Conservation (phyloP, 108 stramenopile species). For the Skeletonema grethae region DNA sequence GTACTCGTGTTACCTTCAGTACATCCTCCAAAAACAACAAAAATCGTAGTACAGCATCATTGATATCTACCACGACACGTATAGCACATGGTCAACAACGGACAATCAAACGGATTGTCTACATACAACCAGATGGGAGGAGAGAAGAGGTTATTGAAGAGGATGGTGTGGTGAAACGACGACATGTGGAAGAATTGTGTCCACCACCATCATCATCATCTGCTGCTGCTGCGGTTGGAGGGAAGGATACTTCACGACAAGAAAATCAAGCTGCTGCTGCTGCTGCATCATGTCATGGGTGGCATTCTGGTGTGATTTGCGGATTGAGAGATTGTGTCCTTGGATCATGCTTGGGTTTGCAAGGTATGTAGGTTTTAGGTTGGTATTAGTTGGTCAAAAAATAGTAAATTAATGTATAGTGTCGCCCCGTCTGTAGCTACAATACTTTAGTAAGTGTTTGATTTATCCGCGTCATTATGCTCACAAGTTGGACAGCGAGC, state of each 20-base stretch:
- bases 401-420: no score
- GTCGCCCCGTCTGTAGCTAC: no score
- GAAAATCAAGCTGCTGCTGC: neutral
- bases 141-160: constrained; percentile 40
- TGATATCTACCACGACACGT: constrained; percentile 38
- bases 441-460: no score
- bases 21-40: constrained; percentile 7
- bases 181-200: constrained; percentile 25
- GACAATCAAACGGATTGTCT: constrained; percentile 32
- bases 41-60: neutral
- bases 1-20: constrained; percentile 28
- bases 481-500: no score
- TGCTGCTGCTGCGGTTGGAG: neutral
- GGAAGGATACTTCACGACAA: neutral
- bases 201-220: neutral
- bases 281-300: neutral
- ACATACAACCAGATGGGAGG: constrained; percentile 36
- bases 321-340: neutral
- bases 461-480: no score
- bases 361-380: neutral
- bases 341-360: neutral
- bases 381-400: no score
- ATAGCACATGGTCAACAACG: constrained; percentile 37
- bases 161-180: constrained; percentile 30
- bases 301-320: neutral